Evolutionary conservation across 805 yeast genomes (phyloP).

Genomic region (Zygoascus bituminiphila): DNA sequence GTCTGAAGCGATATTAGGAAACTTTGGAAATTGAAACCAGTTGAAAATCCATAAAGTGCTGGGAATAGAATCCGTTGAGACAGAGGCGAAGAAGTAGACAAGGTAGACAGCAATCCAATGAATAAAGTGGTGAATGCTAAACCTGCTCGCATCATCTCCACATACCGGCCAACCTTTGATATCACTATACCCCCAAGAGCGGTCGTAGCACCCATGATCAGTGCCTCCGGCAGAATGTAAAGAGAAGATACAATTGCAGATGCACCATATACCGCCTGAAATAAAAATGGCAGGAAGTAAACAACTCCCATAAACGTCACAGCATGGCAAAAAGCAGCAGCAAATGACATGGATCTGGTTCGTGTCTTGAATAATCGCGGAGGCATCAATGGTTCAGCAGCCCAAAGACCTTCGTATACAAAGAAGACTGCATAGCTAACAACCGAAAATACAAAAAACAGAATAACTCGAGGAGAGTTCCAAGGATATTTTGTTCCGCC

Average conservation of each 20-base stretch:
- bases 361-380: slow-evolving; percentile 30
- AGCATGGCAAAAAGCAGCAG: slow-evolving; percentile 41
- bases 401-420: slow-evolving; percentile 36
- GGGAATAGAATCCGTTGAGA: slow-evolving; percentile 38
- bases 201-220: slow-evolving; percentile 37
- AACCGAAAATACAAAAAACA: slow-evolving; percentile 37
- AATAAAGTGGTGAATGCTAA: slow-evolving; percentile 37
- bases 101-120: slow-evolving; percentile 37
- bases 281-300: slow-evolving; percentile 43
- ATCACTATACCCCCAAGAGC: slow-evolving; percentile 40
- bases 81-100: slow-evolving; percentile 32
- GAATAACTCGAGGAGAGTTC: slow-evolving; percentile 44
- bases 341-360: slow-evolving; percentile 24
- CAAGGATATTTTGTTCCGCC: slow-evolving; percentile 46
- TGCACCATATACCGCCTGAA: slow-evolving; percentile 38
- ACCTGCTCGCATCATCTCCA: slow-evolving; percentile 34
- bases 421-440: slow-evolving; percentile 36
- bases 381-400: slow-evolving; percentile 39
- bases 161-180: slow-evolving; percentile 35
- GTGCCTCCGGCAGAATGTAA: slow-evolving; percentile 38
- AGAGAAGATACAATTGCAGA: slow-evolving; percentile 35
- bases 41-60: slow-evolving; percentile 39
- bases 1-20: slow-evolving; percentile 39
- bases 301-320: slow-evolving; percentile 39
- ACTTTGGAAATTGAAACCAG: slow-evolving; percentile 43